These are phyloP conservation scores for Cryptosporidium tyzzeri DNA, from an alignment of 169 alveolate species.

Conservation along the genomic window DNA sequence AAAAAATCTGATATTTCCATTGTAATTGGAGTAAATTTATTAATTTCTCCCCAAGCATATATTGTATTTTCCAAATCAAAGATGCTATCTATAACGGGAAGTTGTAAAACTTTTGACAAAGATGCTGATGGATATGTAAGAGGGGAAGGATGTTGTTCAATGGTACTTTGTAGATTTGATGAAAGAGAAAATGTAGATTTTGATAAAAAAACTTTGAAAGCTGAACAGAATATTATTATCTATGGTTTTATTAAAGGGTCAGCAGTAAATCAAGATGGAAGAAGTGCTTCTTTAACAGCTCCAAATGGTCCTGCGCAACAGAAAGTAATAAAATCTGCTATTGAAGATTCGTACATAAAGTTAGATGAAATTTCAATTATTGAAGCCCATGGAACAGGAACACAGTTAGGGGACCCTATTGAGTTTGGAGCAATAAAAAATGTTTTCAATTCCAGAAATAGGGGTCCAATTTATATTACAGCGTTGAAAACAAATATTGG, in stretches of 20 bases:
- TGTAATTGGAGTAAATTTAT: constrained; percentile 62
- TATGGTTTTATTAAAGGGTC: constrained; percentile 47
- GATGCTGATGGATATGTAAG: constrained; percentile 76
- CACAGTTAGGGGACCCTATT: constrained; percentile 67
- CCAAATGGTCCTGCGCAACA: constrained; percentile 76
- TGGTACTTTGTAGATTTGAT: constrained; percentile 60
- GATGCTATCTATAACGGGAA: constrained; percentile 68
- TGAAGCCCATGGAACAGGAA: constrained; percentile 75
- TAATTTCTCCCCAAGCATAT: constrained; percentile 66
- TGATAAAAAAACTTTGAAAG: neutral
- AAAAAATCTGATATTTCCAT: constrained; percentile 37
- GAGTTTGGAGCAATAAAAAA: constrained; percentile 70
- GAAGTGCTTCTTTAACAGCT: constrained; percentile 75
- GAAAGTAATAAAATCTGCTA: constrained; percentile 48
- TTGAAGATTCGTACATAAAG: constrained; percentile 11
- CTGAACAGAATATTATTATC: neutral
- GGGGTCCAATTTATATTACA: constrained; percentile 75
- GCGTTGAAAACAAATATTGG: constrained; percentile 81
- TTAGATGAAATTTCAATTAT: constrained; percentile 42
- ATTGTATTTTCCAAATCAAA: constrained; percentile 67
- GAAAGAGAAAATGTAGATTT: constrained; percentile 27
- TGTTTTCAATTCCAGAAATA: constrained; percentile 21
- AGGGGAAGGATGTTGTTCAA: constrained; percentile 70
- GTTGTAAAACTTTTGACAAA: constrained; percentile 64
- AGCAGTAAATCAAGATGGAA: constrained; percentile 72